Percentiles rank a stretch among this genome's conserved stretches.
These are phyloP conservation scores for Vachellia pachyceras DNA, from an alignment of 306 rosid genomes.

Conservation along the genomic window DNA sequence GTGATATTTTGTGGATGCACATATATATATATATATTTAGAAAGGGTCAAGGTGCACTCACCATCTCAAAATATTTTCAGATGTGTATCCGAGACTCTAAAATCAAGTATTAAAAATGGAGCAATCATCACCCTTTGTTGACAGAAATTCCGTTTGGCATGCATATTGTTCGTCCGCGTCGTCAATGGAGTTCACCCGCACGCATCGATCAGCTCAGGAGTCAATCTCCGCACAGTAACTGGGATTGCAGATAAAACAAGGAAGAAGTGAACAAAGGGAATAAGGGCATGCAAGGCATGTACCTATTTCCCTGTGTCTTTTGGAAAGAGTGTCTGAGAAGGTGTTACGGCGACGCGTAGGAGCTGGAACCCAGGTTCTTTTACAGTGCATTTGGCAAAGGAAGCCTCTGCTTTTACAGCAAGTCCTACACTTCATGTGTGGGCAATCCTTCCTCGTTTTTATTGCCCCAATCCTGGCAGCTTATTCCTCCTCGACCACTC, in stretches of 20 bases:
- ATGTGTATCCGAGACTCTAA: no score
- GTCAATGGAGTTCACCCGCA: conserved; percentile 73
- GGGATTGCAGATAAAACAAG: background rate
- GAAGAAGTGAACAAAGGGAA: background rate
- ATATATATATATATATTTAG: no score
- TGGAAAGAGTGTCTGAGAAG: conserved; percentile 41
- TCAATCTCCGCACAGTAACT: background rate
- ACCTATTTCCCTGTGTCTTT: conserved; percentile 50
- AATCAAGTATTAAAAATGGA: no score
- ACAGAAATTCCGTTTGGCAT: conserved; percentile 79
- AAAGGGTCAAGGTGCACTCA: no score
- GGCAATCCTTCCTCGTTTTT: conserved; percentile 77
- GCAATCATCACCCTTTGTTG: conserved; percentile 51
- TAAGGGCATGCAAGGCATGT: background rate
- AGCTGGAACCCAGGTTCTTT: conserved; percentile 82
- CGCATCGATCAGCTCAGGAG: conserved; percentile 49
- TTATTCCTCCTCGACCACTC: conserved; percentile 44
- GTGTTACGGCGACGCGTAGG: conserved; percentile 57
- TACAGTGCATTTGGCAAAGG: conserved; percentile 68
- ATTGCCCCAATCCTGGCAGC: conserved; percentile 86
- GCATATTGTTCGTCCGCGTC: conserved; percentile 76
- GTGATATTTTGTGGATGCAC: no score
- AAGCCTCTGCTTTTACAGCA: conserved; percentile 83
- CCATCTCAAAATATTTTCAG: no score
- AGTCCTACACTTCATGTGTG: conserved; percentile 71